Evolutionary conservation across 176 grass and related monocot species (phyloP), one percentile per base, ranked within the genome.

Genomic region (Calamus simplicifolius): DNA sequence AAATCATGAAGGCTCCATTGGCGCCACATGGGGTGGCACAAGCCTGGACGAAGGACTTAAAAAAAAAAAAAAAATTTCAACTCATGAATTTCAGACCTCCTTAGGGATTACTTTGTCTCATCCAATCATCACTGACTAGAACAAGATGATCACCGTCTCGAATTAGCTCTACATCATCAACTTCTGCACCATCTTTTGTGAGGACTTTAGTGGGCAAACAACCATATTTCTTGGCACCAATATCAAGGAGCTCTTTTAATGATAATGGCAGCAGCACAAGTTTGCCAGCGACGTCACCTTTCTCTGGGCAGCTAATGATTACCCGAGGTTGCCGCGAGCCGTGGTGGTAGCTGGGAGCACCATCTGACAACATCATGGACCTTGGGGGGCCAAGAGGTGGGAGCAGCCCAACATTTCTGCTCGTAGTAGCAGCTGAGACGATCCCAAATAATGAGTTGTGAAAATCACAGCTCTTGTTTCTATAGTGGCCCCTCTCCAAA

Each of bases 401-500:
- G 49, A 52, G n/a, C 15, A 67, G 59, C 53, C 62, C 54, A 25
- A 29, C 18, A 3, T 56, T 66, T 52, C 51, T 70, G 25, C 59
- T 61, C 5, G 38, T n/a, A 19, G 80, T 51, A 51, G 81, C 75
- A 5, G 78, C 85, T 18, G 87, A 87, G 56, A 92, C 73, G 29
- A 83, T 50, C 17, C 84, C 84, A 35, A 98, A 92, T 14, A 98
- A 59, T 30, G 93, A 92, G 70, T 98, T 88, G n/a, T 92, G 84
- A 19, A 98, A 98, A 62, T 73, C 89, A 38, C 75, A 62, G 64
- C 56, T 82, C 69, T 63, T 49, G 2, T 58, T 49, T 19, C 7
- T 43, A 3, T 25, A 27, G 18, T 54, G 19, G 18, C 0, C 14
- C n/a, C 21, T 63, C 28, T 54, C 29, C 29, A 6, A 4, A 5